Percentiles rank a stretch among this genome's conserved stretches.
Evolutionary conservation across 768 basidiomycete species (phyloP).

Genomic region (Russula sp.): DNA sequence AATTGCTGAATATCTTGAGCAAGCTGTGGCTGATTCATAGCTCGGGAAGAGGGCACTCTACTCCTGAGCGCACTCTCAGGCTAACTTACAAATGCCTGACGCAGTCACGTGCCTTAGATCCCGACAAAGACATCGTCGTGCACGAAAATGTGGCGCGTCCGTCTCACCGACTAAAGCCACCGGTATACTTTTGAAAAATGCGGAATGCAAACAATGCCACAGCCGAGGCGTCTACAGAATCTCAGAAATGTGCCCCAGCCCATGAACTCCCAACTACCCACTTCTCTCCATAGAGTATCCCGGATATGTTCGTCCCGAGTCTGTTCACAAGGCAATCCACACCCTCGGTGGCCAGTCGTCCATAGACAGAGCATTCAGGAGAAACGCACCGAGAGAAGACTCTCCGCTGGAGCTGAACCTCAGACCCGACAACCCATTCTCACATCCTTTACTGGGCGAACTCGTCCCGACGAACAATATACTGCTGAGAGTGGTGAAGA

Average conservation of each 20-base stretch:
- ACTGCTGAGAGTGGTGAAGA: constrained; percentile 78
- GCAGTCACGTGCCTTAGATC: too few species aligned
- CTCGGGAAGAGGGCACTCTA: too few species aligned
- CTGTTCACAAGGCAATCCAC: constrained; percentile 59
- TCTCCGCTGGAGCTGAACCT: constrained; percentile 74
- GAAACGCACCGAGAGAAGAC: constrained; percentile 58
- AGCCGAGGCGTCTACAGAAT: neutral
- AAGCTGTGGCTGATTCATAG: too few species aligned
- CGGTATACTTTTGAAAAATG: neutral
- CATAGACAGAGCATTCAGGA: constrained; percentile 75
- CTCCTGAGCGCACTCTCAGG: too few species aligned
- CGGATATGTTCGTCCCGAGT: constrained; percentile 67
- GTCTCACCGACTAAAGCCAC: too few species aligned
- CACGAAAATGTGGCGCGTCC: too few species aligned
- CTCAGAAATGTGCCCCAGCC: constrained; percentile 37
- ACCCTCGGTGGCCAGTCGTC: constrained; percentile 67
- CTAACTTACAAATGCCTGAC: too few species aligned
- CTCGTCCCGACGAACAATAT: constrained; percentile 74
- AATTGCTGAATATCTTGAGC: too few species aligned
- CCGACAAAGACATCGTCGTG: too few species aligned
- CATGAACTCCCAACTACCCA: constrained; percentile 52
- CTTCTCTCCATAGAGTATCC: constrained; percentile 87
- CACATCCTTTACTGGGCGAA: constrained; percentile 83
- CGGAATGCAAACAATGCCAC: neutral
- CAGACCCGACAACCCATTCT: constrained; percentile 68